Base-by-base conservation (phyloP, 257 asterid species). In the Solanum corneliomulleri region DNA sequence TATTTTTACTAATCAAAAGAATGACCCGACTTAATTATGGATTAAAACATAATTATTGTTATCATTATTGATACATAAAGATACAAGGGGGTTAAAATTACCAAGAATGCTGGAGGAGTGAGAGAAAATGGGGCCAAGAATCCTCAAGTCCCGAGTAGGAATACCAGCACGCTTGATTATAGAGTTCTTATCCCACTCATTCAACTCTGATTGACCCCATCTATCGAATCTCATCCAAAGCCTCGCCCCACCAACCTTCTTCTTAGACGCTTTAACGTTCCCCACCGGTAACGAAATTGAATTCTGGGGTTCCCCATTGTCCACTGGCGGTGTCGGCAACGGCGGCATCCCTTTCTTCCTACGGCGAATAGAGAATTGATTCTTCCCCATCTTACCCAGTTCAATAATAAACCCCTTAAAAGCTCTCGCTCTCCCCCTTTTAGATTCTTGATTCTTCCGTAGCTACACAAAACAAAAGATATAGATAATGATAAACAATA, bases 211-310 rank as follows among this genome's bases (percentile, higher is more conserved):
- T 68, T 94, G 95, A 82, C 99, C 99, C 83, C 60, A 80, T 86
- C 96, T 93, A 87, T 97, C 98, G 88, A 97, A 93, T 92, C 98
- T 92, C 99, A 97, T 97, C 99, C 99, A 97, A 84, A 97, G 91
- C 86, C 97, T 90, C 68, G 98, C 87, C 20, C 98, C 95, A 6
- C 92, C 98, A 45, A 92, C 90, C 96, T 97, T 97, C 94, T 96
- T 97, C 82, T 91, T 93, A 74, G 87, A 85, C 35, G 87, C 83
- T 92, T 92, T 94, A 88, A 68, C 90, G 31, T 47, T 39, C 14
- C 39, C 86, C 16, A 27, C 92, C 7, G 87, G 25, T 35, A 75
- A 14, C 31, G 82, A 72, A 70, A 15, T 45, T 81, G 85, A 81
- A 45, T 56, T 44, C n/a, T 47, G n/a, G 21, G 71, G 42, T 18